A percentile compares a stretch with the other conserved stretches of the same genome.
Evolutionary conservation across 2,329 filamentous ascomycete species (phyloP).

Genomic region (Fusarium euwallaceae): DNA sequence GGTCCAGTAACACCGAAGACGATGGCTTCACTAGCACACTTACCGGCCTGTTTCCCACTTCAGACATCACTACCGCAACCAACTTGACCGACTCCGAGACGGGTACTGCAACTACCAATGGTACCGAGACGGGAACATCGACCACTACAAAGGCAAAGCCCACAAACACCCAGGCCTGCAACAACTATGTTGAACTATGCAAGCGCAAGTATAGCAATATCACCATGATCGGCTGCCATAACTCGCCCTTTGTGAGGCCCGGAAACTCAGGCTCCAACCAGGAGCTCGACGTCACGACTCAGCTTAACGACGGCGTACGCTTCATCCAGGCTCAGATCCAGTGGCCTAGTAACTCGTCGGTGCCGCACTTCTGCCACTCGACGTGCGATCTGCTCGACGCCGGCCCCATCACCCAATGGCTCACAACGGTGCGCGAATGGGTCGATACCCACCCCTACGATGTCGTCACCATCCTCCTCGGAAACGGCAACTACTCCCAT

Average conservation of each 20-base stretch:
- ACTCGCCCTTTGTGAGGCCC: conserved; percentile 79
- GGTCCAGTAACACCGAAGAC: conserved; percentile 30
- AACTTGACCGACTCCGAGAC: conserved; percentile 17
- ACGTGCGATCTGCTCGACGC: conserved; percentile 85
- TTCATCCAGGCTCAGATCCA: conserved; percentile 75
- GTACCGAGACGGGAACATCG: conserved; percentile 52
- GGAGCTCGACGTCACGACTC: conserved; percentile 72
- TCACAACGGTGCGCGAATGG: conserved; percentile 78
- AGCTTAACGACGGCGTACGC: conserved; percentile 82
- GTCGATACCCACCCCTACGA: conserved; percentile 84
- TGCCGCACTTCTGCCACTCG: conserved; percentile 85
- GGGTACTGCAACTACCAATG: conserved; percentile 53
- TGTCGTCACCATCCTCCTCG: conserved; percentile 87
- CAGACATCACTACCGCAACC: conserved; percentile 21
- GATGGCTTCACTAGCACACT: conserved; percentile 58
- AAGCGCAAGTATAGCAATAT: conserved; percentile 83
- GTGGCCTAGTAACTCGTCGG: conserved; percentile 63
- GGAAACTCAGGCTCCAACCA: conserved; percentile 85
- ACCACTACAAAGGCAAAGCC: conserved; percentile 54
- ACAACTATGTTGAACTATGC: conserved; percentile 84
- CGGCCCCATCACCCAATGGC: conserved; percentile 81
- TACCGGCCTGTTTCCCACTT: conserved; percentile 57
- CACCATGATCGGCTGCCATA: conserved; percentile 82
- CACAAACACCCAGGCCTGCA: conserved; percentile 83
- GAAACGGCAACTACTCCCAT: conserved; percentile 82